A percentile compares a stretch with the other conserved stretches of the same genome.
Conservation (phyloP, 1,139 yeast species). For the Taphrina sp. region DNA sequence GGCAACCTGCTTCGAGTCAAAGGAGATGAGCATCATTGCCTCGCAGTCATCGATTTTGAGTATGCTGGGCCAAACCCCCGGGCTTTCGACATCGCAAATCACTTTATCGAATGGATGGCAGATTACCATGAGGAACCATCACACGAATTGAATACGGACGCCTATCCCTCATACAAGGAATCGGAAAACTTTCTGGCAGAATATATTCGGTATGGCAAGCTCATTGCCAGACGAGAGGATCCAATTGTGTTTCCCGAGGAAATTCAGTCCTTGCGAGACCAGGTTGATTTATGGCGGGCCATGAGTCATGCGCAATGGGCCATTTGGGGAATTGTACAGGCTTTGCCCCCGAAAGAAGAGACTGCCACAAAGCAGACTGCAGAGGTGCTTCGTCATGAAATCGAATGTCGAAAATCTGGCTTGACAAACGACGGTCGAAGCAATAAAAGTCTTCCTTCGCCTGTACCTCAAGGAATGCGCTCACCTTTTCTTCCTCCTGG, state of each 20-base stretch:
- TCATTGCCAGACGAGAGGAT: constrained; percentile 39
- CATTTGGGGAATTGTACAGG: constrained; percentile 85
- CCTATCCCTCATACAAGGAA: constrained; percentile 66
- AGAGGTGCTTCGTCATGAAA: too few relatives aligned
- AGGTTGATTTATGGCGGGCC: constrained; percentile 75
- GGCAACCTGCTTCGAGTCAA: constrained; percentile 66
- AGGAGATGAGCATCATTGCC: constrained; percentile 61
- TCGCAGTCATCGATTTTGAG: constrained; percentile 94
- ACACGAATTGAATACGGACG: constrained; percentile 55
- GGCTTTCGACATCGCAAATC: constrained; percentile 87
- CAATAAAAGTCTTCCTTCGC: constrained; percentile 6
- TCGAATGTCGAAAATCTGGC: too few relatives aligned
- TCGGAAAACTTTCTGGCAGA: constrained; percentile 55
- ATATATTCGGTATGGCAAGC: constrained; percentile 17
- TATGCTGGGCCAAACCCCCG: constrained; percentile 92
- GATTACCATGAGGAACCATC: constrained; percentile 75
- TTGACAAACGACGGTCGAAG: not conserved
- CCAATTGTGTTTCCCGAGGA: constrained; percentile 51
- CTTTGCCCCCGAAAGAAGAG: constrained; percentile 35
- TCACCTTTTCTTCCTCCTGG: constrained; percentile 23
- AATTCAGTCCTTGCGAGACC: constrained; percentile 60
- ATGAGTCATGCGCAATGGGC: constrained; percentile 80
- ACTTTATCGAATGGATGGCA: constrained; percentile 93
- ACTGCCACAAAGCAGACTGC: not conserved
- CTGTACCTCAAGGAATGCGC: constrained; percentile 17